Conservation (phyloP, 495 filamentous ascomycete species). For the Cercophora sp. region DNA sequence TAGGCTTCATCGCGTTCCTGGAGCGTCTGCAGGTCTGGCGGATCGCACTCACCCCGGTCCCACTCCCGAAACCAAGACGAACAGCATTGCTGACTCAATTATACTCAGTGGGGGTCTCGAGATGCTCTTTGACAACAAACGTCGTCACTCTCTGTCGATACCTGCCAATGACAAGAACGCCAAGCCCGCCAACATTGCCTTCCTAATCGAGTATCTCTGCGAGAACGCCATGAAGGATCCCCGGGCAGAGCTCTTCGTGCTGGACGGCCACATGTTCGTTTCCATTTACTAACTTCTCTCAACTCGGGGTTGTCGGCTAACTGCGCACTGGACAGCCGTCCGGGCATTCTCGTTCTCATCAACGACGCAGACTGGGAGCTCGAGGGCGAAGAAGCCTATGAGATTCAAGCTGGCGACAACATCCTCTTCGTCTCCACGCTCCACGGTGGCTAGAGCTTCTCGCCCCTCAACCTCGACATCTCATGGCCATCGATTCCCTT, state of each 20-base stretch:
- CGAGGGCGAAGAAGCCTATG: constrained; percentile 87
- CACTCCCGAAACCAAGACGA: neutral
- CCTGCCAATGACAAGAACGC: constrained; percentile 58
- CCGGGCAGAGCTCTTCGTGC: constrained; percentile 84
- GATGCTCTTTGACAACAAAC: constrained; percentile 81
- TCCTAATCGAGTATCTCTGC: constrained; percentile 76
- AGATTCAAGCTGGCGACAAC: constrained; percentile 75
- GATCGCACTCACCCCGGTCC: neutral
- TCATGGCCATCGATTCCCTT: no score
- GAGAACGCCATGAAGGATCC: constrained; percentile 77
- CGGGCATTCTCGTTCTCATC: constrained; percentile 94
- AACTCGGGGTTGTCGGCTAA: neutral
- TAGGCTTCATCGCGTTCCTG: no score
- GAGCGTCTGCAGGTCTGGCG: no score
- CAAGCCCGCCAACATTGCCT: constrained; percentile 63
- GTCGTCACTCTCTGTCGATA: constrained; percentile 63
- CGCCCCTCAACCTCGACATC: no score
- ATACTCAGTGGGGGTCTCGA: constrained; percentile 89
- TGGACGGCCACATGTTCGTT: constrained; percentile 81
- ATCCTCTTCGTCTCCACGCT: constrained; percentile 97
- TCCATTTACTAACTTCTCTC: neutral
- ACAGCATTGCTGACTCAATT: neutral
- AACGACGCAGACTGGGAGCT: constrained; percentile 99
- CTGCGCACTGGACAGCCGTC: constrained; percentile 56
- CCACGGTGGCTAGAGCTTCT: constrained; percentile 80